Conservation (phyloP, 345 rosid species). For the Heritiera fomes region DNA sequence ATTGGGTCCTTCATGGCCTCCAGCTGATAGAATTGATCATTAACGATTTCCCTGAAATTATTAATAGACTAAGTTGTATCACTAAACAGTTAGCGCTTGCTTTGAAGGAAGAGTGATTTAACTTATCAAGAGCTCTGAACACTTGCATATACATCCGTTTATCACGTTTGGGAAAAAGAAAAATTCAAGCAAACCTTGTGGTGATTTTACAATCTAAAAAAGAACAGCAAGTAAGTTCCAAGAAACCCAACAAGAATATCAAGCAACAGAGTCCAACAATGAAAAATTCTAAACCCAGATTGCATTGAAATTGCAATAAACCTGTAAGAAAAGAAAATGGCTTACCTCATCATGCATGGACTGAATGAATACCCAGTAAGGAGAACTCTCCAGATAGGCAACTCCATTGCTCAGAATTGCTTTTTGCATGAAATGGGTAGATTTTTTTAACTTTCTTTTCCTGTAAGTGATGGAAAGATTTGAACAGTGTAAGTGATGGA, state of each 20-base stretch:
- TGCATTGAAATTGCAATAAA: neutral
- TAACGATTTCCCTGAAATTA: neutral
- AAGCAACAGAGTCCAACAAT: neutral
- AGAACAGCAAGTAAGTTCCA: neutral
- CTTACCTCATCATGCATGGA: slow-evolving; percentile 1
- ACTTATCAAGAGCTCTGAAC: neutral
- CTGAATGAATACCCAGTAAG: neutral
- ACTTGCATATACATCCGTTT: neutral
- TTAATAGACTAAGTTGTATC: neutral
- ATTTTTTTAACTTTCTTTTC: neutral
- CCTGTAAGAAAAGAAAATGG: neutral
- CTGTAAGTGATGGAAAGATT: neutral
- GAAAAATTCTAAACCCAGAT: neutral
- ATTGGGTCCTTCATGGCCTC: slow-evolving; percentile 1
- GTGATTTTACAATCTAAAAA: neutral
- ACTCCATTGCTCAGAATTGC: neutral
- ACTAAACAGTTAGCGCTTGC: neutral
- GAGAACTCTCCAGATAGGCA: neutral
- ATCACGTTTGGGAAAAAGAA: neutral
- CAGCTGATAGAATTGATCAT: neutral
- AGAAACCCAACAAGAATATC: neutral
- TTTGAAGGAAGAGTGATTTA: neutral
- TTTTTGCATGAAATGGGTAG: slow-evolving; percentile 8
- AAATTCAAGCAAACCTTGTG: neutral
- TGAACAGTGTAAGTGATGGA: neutral